Conservation (phyloP, 1,284 basidiomycete species). For the Ustilago hordei region DNA sequence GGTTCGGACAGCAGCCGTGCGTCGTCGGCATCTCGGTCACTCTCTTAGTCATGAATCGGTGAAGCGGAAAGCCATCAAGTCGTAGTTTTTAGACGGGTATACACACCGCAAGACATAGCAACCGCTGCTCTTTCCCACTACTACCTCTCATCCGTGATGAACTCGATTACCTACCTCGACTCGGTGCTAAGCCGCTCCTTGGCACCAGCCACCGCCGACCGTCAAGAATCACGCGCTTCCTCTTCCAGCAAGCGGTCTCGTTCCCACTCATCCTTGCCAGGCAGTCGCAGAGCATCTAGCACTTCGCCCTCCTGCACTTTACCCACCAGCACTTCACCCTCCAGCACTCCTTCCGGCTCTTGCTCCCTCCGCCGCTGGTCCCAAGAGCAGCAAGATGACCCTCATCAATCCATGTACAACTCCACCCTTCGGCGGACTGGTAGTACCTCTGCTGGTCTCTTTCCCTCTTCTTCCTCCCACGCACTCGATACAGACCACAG, state of each 20-base stretch:
- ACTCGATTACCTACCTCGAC: constrained; percentile 63
- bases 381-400: constrained; percentile 35
- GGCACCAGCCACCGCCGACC: constrained; percentile 22
- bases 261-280: constrained; percentile 44
- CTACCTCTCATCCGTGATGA: constrained; percentile 36
- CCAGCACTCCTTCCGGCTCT: constrained; percentile 19
- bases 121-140: not conserved
- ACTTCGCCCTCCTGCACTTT: constrained; percentile 16
- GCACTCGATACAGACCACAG: constrained; percentile 37
- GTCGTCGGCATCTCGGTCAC: not conserved
- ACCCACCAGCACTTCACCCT: constrained; percentile 14
- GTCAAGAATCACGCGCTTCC: constrained; percentile 19
- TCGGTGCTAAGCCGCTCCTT: constrained; percentile 60
- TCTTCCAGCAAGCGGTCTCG: constrained; percentile 33
- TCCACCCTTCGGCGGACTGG: constrained; percentile 37
- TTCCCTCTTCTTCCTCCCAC: constrained; percentile 12
- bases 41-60: constrained; percentile 24
- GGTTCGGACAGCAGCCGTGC: too few species aligned
- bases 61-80: not conserved
- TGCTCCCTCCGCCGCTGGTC: constrained; percentile 45
- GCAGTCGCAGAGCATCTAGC: constrained; percentile 38
- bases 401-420: constrained; percentile 19
- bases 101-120: too few species aligned
- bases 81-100: too few species aligned
- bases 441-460: constrained; percentile 35